Base-by-base conservation (phyloP, 441 rosid genomes). In the Dalechampia spathulata region DNA sequence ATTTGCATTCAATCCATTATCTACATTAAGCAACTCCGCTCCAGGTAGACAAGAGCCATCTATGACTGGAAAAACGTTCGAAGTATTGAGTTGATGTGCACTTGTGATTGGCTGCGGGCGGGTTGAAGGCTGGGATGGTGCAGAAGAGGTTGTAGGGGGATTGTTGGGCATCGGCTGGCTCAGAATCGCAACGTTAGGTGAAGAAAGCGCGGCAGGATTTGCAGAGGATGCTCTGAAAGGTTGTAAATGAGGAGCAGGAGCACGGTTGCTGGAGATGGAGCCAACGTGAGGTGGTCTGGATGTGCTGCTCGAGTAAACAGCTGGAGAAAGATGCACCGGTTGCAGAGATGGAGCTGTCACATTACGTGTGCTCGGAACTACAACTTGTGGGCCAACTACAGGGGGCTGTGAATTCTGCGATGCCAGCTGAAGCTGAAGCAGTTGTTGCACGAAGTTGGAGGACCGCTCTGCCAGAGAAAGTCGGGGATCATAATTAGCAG, bases 171-270 rank as follows among this genome's bases (percentile, higher is more conserved):
- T 60, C 46, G 21, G 71, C 47, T 61, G 77, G 49, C 57, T 58
- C 21, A 65, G 54, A 50, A 65, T 50, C 41, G 62, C 63, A 45
- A 38, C 50, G 4, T 64, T 21, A 52, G 41, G 40, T 44, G 76
- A 55, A 30, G 66, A 52, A 58, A 52, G 44, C 52, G 48, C 50
- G 34, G 52, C n/a, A 0, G 68, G 53, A 27, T 75, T 19, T 52
- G 59, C 6, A 15, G 82, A 58, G 21, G 69, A 58, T 51, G 81
- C 34, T 60, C 91, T 84, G 59, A 77, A 78, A 56, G 75, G 70
- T 43, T 73, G 88, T 55, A 79, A 47, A 61, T 83, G 90, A 13
- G 88, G 88, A 34, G 83, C 78, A 42, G 85, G 86, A 46, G 81
- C 64, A 6, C 70, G 28, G 38, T 83, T 52, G 50, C 77, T 67